Evolutionary conservation across 2,329 filamentous ascomycete species (phyloP).

Genomic region (Aureobasidium sp.): DNA sequence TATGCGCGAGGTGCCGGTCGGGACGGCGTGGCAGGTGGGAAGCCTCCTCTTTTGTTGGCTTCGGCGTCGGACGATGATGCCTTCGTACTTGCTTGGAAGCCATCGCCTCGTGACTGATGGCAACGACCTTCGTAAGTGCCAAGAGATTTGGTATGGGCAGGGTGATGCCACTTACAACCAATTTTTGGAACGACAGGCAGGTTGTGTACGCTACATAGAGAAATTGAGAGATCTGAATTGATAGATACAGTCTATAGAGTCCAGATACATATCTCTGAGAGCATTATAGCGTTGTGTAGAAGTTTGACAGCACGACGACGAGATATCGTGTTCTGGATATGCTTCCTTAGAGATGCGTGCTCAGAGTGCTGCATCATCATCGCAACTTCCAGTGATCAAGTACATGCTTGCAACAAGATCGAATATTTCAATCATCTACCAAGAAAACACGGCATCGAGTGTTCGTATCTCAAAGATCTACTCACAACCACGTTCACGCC

Average conservation of each 20-base stretch:
- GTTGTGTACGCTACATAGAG: background rate
- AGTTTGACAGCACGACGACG: no score
- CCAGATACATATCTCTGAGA: rapidly evolving
- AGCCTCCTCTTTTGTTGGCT: background rate
- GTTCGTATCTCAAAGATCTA: background rate
- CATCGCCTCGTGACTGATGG: background rate
- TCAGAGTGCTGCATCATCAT: background rate
- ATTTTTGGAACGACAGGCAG: background rate
- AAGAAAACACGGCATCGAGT: no score
- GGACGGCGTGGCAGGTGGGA: background rate
- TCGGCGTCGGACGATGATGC: background rate
- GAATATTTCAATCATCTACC: no score
- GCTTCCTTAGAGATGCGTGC: background rate
- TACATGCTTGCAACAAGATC: no score
- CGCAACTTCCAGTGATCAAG: background rate
- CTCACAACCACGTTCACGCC: background rate
- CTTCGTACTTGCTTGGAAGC: no score
- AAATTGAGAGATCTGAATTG: background rate
- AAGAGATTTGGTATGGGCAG: background rate
- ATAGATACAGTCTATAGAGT: rapidly evolving
- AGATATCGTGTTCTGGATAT: background rate
- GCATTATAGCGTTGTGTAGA: background rate
- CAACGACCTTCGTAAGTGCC: background rate
- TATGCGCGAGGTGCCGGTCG: background rate
- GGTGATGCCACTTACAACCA: background rate